Conservation (phyloP, 768 basidiomycete genomes). For the Flagelloscypha sp. region DNA sequence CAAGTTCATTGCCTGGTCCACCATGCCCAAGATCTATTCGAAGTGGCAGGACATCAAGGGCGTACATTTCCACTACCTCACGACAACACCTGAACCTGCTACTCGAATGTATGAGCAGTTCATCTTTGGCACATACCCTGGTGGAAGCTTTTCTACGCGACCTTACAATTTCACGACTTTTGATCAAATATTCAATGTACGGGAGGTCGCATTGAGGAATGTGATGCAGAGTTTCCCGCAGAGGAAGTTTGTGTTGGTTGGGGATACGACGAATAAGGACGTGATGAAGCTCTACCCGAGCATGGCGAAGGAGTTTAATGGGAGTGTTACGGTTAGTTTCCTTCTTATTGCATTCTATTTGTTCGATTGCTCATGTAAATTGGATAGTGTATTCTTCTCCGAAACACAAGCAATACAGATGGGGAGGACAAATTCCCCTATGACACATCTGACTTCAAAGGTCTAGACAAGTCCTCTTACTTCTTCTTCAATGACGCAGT, state of each 20-base stretch:
- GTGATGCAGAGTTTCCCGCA: constrained; percentile 24
- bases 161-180: constrained; percentile 23
- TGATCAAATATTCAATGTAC: constrained; percentile 18
- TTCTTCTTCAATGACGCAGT: constrained; percentile 16
- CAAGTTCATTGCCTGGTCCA: constrained; percentile 19
- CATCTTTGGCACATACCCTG: constrained; percentile 21
- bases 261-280: constrained; percentile 12
- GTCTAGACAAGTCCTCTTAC: constrained; percentile 19
- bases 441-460: constrained; percentile 22
- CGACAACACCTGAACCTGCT: constrained; percentile 24
- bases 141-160: constrained; percentile 23
- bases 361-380: constrained; percentile 18
- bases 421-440: constrained; percentile 23
- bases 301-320: constrained; percentile 7
- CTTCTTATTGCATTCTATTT: not conserved
- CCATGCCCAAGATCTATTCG: constrained; percentile 20
- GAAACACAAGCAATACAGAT: constrained; percentile 25
- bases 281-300: constrained; percentile 11
- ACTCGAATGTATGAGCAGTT: constrained; percentile 24
- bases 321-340: constrained; percentile 1
- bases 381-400: constrained; percentile 21
- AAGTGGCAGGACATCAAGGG: constrained; percentile 18
- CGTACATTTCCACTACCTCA: constrained; percentile 26
- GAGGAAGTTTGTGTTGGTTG: constrained; percentile 18
- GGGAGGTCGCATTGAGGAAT: constrained; percentile 19